Conservation (phyloP, 2,329 filamentous ascomycete species). For the Endothia cerciana region DNA sequence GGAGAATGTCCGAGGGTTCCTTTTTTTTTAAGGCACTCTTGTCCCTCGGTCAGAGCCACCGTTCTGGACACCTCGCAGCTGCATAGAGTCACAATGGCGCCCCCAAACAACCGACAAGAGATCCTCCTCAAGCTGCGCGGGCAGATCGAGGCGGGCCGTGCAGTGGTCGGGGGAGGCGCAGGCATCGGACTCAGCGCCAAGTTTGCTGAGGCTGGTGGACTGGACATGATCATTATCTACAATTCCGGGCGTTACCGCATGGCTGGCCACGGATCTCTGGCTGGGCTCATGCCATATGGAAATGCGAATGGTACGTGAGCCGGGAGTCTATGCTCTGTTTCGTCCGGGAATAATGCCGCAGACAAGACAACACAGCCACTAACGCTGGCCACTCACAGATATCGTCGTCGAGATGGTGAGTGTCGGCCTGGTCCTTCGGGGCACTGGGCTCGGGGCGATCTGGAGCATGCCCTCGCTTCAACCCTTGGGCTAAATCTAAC, state of each 20-base stretch:
- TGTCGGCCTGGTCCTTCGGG: background rate
- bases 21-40: background rate
- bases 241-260: conserved; percentile 75
- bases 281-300: conserved; percentile 72
- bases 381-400: conserved; percentile 38
- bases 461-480: background rate
- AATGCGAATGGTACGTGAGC: conserved; percentile 58
- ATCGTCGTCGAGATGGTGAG: conserved; percentile 69
- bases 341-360: background rate
- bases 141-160: conserved; percentile 57
- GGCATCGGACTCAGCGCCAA: conserved; percentile 74
- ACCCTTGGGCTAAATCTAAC: background rate
- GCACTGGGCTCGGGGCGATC: background rate
- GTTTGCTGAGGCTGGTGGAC: conserved; percentile 69
- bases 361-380: background rate
- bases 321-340: background rate
- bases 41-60: too few relatives aligned
- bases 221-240: conserved; percentile 73
- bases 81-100: conserved; percentile 48
- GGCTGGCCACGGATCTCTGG: conserved; percentile 70
- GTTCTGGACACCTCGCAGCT: too few relatives aligned
- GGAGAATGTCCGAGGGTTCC: too few relatives aligned
- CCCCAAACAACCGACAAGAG: conserved; percentile 59
- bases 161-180: conserved; percentile 71
- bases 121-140: conserved; percentile 59